These are phyloP conservation scores for Debaryomyces robertsiae DNA, from an alignment of 1,139 yeast genomes.

Conservation along the genomic window DNA sequence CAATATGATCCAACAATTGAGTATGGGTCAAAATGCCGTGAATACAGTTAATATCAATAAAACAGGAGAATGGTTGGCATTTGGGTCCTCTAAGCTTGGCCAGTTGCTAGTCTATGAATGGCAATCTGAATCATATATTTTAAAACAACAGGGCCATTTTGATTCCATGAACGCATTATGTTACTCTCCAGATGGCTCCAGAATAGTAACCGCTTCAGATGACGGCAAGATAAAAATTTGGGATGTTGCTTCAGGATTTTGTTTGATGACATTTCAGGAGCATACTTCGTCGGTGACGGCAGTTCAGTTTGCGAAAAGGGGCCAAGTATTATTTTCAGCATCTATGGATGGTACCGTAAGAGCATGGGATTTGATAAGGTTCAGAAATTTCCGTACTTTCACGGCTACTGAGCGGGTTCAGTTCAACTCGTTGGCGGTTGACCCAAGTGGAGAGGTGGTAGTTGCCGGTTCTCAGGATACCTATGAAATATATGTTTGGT, in stretches of 20 bases:
- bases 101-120: conserved; percentile 96
- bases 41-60: conserved; percentile 78
- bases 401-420: conserved; percentile 89
- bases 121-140: conserved; percentile 95
- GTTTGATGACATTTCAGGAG: conserved; percentile 87
- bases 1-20: conserved; percentile 76
- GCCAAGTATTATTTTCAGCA: conserved; percentile 86
- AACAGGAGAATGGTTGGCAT: conserved; percentile 96
- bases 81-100: conserved; percentile 90
- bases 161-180: conserved; percentile 83
- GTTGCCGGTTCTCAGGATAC: conserved; percentile 94
- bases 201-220: conserved; percentile 91
- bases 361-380: conserved; percentile 94
- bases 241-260: conserved; percentile 93
- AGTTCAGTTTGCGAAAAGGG: conserved; percentile 81
- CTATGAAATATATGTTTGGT: conserved; percentile 93
- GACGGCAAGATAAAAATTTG: conserved; percentile 97
- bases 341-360: conserved; percentile 96
- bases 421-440: conserved; percentile 88
- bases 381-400: conserved; percentile 90
- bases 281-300: conserved; percentile 90
- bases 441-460: conserved; percentile 95
- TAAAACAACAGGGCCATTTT: conserved; percentile 96
- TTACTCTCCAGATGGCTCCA: conserved; percentile 94
- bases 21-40: conserved; percentile 91